These are phyloP conservation scores for Parafenestella ontariensis DNA, from an alignment of 2,329 filamentous ascomycete genomes.

Conservation along the genomic window DNA sequence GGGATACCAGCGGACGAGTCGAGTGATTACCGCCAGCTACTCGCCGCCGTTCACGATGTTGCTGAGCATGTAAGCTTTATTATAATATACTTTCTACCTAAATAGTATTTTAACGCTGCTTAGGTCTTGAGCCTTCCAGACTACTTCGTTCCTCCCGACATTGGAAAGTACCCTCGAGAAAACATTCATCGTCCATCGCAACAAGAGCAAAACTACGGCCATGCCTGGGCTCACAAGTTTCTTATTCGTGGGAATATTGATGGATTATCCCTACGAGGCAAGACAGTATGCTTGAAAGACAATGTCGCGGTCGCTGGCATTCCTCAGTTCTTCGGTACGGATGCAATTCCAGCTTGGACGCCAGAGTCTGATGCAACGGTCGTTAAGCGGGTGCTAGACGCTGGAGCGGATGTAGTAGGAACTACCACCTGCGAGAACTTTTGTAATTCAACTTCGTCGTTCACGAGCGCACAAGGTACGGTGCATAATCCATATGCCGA, in stretches of 20 bases:
- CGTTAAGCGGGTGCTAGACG: conserved; percentile 59
- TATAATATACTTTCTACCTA: no score
- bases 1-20: conserved; percentile 48
- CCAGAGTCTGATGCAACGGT: conserved; percentile 62
- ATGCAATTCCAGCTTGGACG: conserved; percentile 57
- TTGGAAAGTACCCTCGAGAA: conserved; percentile 55
- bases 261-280: conserved; percentile 42
- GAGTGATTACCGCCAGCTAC: conserved; percentile 56
- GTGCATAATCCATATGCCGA: conserved; percentile 53
- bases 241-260: conserved; percentile 49
- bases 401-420: conserved; percentile 59
- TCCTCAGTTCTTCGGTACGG: conserved; percentile 61
- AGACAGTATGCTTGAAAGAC: conserved; percentile 61
- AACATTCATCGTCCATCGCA: conserved; percentile 51
- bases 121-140: conserved; percentile 55
- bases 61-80: conserved; percentile 57
- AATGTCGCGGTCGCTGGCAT: conserved; percentile 63
- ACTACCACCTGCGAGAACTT: conserved; percentile 63
- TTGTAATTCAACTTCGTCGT: conserved; percentile 58
- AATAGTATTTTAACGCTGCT: no score
- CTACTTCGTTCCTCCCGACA: conserved; percentile 54
- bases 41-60: conserved; percentile 61
- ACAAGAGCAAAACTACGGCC: conserved; percentile 48
- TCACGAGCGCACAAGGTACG: conserved; percentile 52
- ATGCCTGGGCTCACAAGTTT: conserved; percentile 62